Evolutionary conservation across 306 rosid genomes (phyloP).

Genomic region (Vigna hirtella): DNA sequence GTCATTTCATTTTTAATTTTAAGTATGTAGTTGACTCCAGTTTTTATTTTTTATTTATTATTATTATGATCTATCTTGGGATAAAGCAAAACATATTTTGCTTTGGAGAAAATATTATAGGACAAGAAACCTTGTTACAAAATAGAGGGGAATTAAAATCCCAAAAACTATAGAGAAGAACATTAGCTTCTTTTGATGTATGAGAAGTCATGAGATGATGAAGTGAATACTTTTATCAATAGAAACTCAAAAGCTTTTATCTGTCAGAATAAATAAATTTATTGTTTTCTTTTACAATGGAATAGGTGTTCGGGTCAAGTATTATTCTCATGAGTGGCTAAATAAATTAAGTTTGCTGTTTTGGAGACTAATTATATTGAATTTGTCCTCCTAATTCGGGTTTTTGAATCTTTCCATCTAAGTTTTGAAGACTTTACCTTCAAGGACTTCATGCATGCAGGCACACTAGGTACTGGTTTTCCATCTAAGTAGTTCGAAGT

Average conservation of each 20-base stretch:
- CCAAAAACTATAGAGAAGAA: not conserved
- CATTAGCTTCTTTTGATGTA: constrained; percentile 3
- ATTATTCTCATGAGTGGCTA: not conserved
- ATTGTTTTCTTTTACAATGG: constrained; percentile 14
- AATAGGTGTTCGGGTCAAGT: constrained; percentile 7
- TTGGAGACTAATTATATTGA: constrained; percentile 32
- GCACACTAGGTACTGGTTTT: constrained; percentile 43
- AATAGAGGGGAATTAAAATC: constrained; percentile 1
- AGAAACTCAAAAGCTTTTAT: not conserved
- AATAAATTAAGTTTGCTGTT: constrained; percentile 3
- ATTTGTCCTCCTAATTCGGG: constrained; percentile 54
- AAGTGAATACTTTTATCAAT: constrained; percentile 2
- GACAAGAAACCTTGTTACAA: too few relatives aligned
- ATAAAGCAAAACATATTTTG: too few relatives aligned
- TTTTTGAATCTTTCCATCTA: constrained; percentile 47
- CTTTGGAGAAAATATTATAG: too few relatives aligned
- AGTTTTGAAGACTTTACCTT: constrained; percentile 52
- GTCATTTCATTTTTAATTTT: too few relatives aligned
- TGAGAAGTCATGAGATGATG: not conserved
- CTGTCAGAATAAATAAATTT: constrained; percentile 1
- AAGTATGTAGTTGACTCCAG: too few relatives aligned
- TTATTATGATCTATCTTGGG: too few relatives aligned
- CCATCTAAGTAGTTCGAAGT: too few relatives aligned
- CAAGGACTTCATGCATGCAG: constrained; percentile 70
- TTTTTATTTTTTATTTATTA: too few relatives aligned